These are phyloP conservation scores for Dichotomocladium elegans DNA, from an alignment of 371 early-diverging fungal species.

Conservation along the genomic window DNA sequence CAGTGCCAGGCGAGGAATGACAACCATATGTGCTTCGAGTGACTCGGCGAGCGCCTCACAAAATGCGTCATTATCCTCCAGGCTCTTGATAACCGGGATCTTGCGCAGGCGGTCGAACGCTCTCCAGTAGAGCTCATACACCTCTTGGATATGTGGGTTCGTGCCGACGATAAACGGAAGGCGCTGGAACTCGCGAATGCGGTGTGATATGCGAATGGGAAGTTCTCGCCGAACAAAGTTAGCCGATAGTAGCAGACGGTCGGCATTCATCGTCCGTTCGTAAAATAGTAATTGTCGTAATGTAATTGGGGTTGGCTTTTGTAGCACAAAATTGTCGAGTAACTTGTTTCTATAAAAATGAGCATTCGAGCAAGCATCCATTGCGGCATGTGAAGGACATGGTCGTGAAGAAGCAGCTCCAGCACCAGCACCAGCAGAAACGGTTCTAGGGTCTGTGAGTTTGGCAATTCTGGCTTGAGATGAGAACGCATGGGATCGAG, in stretches of 20 bases:
- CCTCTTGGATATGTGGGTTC: conserved; percentile 72
- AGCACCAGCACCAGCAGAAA: too few species aligned
- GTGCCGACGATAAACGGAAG: conserved; percentile 83
- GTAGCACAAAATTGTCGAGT: conserved; percentile 67
- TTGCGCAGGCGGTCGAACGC: conserved; percentile 75
- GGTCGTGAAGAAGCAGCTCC: too few species aligned
- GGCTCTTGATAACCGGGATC: conserved; percentile 55
- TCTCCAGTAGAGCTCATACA: conserved; percentile 79
- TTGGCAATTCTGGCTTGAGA: background rate
- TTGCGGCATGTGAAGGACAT: too few species aligned
- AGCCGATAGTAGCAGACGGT: conserved; percentile 71
- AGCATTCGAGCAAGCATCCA: conserved; percentile 1
- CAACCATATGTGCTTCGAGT: conserved; percentile 67
- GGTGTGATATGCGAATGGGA: conserved; percentile 83
- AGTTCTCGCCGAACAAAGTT: conserved; percentile 83
- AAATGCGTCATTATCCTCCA: conserved; percentile 68
- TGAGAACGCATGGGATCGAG: too few species aligned
- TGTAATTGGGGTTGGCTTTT: conserved; percentile 71
- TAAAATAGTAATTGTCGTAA: conserved; percentile 81
- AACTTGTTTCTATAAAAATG: conserved; percentile 77
- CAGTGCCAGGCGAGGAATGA: conserved; percentile 77
- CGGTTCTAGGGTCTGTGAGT: too few species aligned
- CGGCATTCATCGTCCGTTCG: conserved; percentile 71
- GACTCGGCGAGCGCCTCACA: conserved; percentile 61
- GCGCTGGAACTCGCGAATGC: conserved; percentile 76